Evolutionary conservation across 2,329 filamentous ascomycete species (phyloP).

Genomic region (Plenodomus tracheiphilus): DNA sequence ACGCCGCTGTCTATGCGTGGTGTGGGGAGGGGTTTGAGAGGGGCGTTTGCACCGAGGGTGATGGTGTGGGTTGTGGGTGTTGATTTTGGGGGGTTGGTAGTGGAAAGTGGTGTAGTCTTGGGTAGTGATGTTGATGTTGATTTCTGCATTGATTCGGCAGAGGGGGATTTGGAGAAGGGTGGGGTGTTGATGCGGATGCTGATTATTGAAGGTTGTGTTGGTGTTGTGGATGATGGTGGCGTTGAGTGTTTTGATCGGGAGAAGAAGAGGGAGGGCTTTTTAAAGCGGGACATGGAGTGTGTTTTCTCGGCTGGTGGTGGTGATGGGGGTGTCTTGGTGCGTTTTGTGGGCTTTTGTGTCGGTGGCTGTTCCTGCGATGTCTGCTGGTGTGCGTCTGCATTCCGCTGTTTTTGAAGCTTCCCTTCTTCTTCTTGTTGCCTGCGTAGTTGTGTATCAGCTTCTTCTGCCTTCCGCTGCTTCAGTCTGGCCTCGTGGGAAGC

Average conservation of each 20-base stretch:
- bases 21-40: constrained; percentile 1
- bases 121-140: constrained; percentile 18
- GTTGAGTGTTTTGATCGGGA: constrained; percentile 4
- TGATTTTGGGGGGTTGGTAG: constrained; percentile 7
- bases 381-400: neutral
- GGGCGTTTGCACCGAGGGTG: neutral
- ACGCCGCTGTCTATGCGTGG: constrained; percentile 4
- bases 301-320: neutral
- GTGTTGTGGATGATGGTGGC: neutral
- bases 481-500: constrained; percentile 9
- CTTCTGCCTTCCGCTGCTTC: constrained; percentile 10
- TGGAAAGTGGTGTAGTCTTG: constrained; percentile 1
- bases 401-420: neutral
- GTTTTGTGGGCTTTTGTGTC: neutral
- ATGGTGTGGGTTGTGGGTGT: constrained; percentile 2
- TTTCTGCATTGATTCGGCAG: no score
- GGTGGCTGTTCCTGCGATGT: constrained; percentile 3
- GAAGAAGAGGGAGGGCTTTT: constrained; percentile 13
- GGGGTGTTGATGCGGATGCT: constrained; percentile 17
- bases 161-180: constrained; percentile 5
- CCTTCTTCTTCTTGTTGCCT: constrained; percentile 4
- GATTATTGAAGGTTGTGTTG: constrained; percentile 17
- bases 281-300: constrained; percentile 8
- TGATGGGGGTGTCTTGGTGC: constrained; percentile 4
- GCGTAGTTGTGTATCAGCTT: constrained; percentile 2